Percentiles rank a stretch among this genome's conserved stretches.
phyloP scores from a whole-genome alignment of 192 early-diverging fungal species.

The Coemansia sp. region DNA sequence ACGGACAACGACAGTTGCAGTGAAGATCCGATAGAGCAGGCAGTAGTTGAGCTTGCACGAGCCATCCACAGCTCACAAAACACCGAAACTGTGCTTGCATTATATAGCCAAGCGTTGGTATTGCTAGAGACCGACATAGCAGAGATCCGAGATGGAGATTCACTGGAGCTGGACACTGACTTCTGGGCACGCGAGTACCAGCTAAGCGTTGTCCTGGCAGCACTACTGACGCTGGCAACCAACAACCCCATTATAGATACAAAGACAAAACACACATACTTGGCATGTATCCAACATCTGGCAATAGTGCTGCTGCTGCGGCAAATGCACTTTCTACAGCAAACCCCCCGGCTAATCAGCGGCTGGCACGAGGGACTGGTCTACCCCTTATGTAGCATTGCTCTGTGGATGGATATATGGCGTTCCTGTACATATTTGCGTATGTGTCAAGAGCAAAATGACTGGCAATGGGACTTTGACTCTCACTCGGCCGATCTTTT shows the following conservation, averaged over 20 bases:
- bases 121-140: conserved; percentile 25
- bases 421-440: conserved; percentile 14
- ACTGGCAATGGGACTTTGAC: not conserved
- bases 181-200: conserved; percentile 48
- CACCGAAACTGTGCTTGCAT: not conserved
- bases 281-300: conserved; percentile 25
- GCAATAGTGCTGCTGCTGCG: conserved; percentile 27
- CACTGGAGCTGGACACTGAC: conserved; percentile 22
- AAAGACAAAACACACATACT: not conserved
- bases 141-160: conserved; percentile 1
- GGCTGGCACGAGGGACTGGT: not conserved
- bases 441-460: not conserved
- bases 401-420: conserved; percentile 47
- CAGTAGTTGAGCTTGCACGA: conserved; percentile 24
- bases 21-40: conserved; percentile 26
- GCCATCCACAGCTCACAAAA: not conserved
- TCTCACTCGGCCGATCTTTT: conserved; percentile 12
- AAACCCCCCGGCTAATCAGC: conserved; percentile 10
- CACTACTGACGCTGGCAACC: conserved; percentile 16
- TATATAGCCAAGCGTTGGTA: conserved; percentile 13
- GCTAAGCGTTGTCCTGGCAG: conserved; percentile 30
- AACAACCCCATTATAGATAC: not conserved
- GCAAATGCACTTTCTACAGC: conserved; percentile 20
- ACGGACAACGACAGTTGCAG: too few relatives aligned
- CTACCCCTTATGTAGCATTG: conserved; percentile 30